These are phyloP conservation scores for Saccharum spontaneum DNA, from an alignment of 176 grass and related monocot genomes.

Conservation along the genomic window DNA sequence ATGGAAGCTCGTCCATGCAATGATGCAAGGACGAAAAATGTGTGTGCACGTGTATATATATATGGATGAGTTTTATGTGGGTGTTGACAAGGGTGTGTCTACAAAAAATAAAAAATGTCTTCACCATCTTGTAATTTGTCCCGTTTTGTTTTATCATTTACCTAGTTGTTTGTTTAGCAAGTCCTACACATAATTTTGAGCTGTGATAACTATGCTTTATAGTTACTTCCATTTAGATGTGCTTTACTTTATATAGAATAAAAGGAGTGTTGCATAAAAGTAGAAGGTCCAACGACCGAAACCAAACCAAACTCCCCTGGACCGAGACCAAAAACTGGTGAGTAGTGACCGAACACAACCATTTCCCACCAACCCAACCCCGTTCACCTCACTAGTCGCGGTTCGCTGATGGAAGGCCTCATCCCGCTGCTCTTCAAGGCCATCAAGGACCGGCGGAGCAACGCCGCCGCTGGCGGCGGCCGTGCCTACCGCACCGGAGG, in stretches of 20 bases:
- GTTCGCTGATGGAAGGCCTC: slow-evolving; percentile 48
- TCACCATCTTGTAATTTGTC: too few species aligned
- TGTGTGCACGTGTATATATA: too few species aligned
- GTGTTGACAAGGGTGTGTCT: too few species aligned
- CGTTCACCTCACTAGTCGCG: background rate
- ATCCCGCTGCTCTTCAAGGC: slow-evolving; percentile 62
- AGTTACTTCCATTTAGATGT: background rate
- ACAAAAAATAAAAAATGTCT: too few species aligned
- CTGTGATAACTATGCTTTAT: background rate
- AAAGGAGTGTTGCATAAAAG: background rate
- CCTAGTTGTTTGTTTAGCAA: too few species aligned
- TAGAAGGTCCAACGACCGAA: too few species aligned
- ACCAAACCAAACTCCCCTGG: background rate
- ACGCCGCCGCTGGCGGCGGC: background rate
- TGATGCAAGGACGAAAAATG: too few species aligned
- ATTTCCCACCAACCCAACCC: slow-evolving; percentile 16
- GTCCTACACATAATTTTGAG: too few species aligned
- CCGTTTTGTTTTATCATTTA: too few species aligned
- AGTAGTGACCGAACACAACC: background rate
- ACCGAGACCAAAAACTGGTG: background rate
- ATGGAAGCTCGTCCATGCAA: too few species aligned
- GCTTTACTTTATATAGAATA: background rate
- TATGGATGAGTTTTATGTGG: too few species aligned
- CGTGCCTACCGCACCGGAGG: background rate
- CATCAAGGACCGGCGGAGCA: slow-evolving; percentile 50